Conservation (phyloP, 371 early-diverging fungal genomes). For the Mortierella sp. region DNA sequence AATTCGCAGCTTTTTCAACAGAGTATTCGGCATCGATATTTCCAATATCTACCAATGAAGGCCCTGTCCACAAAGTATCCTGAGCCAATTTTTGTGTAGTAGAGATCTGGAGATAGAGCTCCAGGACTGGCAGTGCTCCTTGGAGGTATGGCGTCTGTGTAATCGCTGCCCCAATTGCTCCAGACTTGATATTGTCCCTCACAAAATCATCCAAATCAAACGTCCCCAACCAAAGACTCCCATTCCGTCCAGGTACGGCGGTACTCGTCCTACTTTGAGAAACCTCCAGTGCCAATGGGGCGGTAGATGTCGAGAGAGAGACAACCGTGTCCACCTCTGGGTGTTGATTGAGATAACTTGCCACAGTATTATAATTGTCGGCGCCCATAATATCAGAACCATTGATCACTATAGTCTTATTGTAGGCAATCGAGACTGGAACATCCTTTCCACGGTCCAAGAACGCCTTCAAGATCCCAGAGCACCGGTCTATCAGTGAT, state of each 20-base stretch:
- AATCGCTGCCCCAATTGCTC: slow-evolving; percentile 54
- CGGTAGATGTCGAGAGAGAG: slow-evolving; percentile 30
- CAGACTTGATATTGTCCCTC: slow-evolving; percentile 48
- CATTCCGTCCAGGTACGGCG: slow-evolving; percentile 42
- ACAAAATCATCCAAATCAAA: slow-evolving; percentile 56
- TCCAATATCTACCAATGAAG: slow-evolving; percentile 48
- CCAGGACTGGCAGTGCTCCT: slow-evolving; percentile 63
- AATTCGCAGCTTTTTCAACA: slow-evolving; percentile 43
- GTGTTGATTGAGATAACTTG: slow-evolving; percentile 13
- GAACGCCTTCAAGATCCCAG: slow-evolving; percentile 46
- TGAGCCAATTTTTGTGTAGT: slow-evolving; percentile 20
- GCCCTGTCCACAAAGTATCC: slow-evolving; percentile 54
- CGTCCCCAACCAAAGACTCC: slow-evolving; percentile 35
- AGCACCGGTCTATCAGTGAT: slow-evolving; percentile 34
- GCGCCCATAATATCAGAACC: not conserved
- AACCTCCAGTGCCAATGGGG: slow-evolving; percentile 4
- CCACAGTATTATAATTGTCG: not conserved
- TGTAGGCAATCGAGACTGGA: slow-evolving; percentile 2
- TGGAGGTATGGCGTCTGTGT: slow-evolving; percentile 66
- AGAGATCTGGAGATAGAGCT: slow-evolving; percentile 58
- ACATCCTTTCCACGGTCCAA: slow-evolving; percentile 18
- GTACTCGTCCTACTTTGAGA: slow-evolving; percentile 17
- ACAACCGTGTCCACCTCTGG: slow-evolving; percentile 46
- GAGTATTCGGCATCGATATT: slow-evolving; percentile 58
- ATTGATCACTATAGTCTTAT: slow-evolving; percentile 27